Evolutionary conservation across 2,329 filamentous ascomycete species (phyloP).

Genomic region (Corinectria fuckeliana): DNA sequence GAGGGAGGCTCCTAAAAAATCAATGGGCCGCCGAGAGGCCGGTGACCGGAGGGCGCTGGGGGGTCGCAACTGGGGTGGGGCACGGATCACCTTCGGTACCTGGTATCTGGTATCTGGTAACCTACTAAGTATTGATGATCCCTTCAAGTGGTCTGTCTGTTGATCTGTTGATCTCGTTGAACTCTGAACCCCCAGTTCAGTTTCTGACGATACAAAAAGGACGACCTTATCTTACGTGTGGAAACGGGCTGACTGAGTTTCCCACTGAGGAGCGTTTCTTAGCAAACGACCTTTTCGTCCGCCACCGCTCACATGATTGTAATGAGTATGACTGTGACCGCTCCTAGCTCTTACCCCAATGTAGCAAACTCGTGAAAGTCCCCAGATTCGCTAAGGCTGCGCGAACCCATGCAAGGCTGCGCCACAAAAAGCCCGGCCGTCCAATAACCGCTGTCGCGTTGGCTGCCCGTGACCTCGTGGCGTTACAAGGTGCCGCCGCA

Average conservation of each 20-base stretch:
- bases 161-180: not conserved
- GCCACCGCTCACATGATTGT: not conserved
- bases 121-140: no score
- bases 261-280: not conserved
- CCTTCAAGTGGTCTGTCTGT: no score
- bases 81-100: constrained; percentile 33
- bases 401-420: constrained; percentile 26
- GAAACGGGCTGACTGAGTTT: not conserved
- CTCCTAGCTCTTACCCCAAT: constrained; percentile 13
- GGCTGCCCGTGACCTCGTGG: not conserved
- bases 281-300: not conserved
- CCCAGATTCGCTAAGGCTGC: constrained; percentile 24
- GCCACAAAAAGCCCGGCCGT: constrained; percentile 14
- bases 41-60: constrained; percentile 35
- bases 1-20: constrained; percentile 35
- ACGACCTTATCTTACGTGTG: no score
- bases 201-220: not conserved
- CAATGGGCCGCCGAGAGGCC: constrained; percentile 33
- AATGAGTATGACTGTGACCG: not conserved
- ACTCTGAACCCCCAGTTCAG: no score
- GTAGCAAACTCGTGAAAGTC: constrained; percentile 17
- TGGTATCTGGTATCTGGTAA: constrained; percentile 18
- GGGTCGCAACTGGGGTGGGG: constrained; percentile 19
- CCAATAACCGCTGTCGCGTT: constrained; percentile 23
- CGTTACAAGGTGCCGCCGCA: constrained; percentile 4